Conservation (phyloP, 805 yeast genomes). For the Wickerhamiella vanderwaltii region DNA sequence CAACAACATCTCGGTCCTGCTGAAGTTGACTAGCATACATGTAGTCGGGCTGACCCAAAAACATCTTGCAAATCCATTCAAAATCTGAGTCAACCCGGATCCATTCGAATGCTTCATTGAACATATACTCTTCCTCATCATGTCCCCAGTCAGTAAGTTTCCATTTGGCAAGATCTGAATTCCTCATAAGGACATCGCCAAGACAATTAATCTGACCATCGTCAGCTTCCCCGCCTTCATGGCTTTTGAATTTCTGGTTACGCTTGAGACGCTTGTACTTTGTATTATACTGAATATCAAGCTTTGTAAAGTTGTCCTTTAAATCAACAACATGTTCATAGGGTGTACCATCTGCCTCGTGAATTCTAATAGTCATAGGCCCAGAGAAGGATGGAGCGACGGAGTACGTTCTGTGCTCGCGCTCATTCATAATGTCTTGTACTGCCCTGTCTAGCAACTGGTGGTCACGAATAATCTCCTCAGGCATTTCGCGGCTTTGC, state of each 20-base stretch:
- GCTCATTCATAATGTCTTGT: slow-evolving; percentile 16
- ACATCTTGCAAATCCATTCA: slow-evolving; percentile 84
- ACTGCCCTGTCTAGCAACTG: slow-evolving; percentile 33
- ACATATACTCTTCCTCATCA: slow-evolving; percentile 54
- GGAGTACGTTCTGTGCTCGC: slow-evolving; percentile 12
- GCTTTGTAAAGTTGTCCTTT: slow-evolving; percentile 69
- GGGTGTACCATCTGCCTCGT: slow-evolving; percentile 97
- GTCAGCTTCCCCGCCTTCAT: slow-evolving; percentile 21
- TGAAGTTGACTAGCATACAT: slow-evolving; percentile 91
- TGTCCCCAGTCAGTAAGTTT: slow-evolving; percentile 53
- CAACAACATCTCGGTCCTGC: slow-evolving; percentile 92
- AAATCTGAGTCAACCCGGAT: slow-evolving; percentile 93
- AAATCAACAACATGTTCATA: slow-evolving; percentile 93
- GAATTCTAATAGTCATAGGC: slow-evolving; percentile 92
- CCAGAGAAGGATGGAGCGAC: slow-evolving; percentile 46
- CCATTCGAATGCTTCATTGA: slow-evolving; percentile 93
- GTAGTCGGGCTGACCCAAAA: slow-evolving; percentile 80
- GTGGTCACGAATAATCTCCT: slow-evolving; percentile 26
- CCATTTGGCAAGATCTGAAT: slow-evolving; percentile 59
- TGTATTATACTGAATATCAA: slow-evolving; percentile 92
- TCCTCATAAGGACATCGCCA: slow-evolving; percentile 63
- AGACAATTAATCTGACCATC: slow-evolving; percentile 40
- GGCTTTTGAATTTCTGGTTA: slow-evolving; percentile 34
- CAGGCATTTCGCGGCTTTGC: slow-evolving; percentile 36
- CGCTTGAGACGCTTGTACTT: slow-evolving; percentile 75